Evolutionary conservation across 2,329 filamentous ascomycete species (phyloP).

Genomic region (Rhynchosporium graminicola): DNA sequence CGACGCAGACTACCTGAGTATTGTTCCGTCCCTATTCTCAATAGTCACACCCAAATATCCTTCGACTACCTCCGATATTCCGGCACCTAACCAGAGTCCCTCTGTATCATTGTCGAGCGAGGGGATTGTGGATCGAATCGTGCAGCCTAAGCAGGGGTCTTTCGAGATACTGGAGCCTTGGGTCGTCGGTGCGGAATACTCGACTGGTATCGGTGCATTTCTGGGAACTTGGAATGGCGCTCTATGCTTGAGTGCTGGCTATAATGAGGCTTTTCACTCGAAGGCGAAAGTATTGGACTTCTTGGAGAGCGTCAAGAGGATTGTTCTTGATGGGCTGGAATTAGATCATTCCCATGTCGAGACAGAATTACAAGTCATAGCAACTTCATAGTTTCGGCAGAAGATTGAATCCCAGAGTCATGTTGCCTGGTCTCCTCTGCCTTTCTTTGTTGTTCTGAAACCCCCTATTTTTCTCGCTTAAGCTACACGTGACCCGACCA

Average conservation of each 20-base stretch:
- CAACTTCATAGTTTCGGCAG: too few species aligned
- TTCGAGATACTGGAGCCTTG: slow-evolving; percentile 17
- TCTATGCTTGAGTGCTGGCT: slow-evolving; percentile 16
- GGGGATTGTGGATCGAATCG: slow-evolving; percentile 17
- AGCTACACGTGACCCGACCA: too few species aligned
- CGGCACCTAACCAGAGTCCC: slow-evolving; percentile 4
- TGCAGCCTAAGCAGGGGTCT: not conserved
- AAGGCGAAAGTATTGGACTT: slow-evolving; percentile 13
- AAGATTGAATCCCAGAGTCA: not conserved
- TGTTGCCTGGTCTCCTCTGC: too few species aligned
- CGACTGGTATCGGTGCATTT: slow-evolving; percentile 17
- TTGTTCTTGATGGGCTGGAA: slow-evolving; percentile 16
- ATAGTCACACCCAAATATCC: slow-evolving; percentile 7
- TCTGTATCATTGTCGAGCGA: slow-evolving; percentile 19
- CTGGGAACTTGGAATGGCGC: slow-evolving; percentile 15
- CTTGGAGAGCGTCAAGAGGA: slow-evolving; percentile 12
- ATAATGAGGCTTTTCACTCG: slow-evolving; percentile 17
- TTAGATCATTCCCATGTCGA: not conserved
- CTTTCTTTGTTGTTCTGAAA: too few species aligned
- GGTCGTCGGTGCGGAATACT: slow-evolving; percentile 16
- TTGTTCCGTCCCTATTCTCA: slow-evolving; percentile 13
- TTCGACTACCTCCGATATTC: not conserved
- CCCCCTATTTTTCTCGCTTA: too few species aligned
- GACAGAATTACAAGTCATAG: not conserved
- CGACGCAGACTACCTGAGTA: slow-evolving; percentile 13